These are phyloP conservation scores for Mycena floridula DNA, from an alignment of 768 basidiomycete species.

Conservation along the genomic window DNA sequence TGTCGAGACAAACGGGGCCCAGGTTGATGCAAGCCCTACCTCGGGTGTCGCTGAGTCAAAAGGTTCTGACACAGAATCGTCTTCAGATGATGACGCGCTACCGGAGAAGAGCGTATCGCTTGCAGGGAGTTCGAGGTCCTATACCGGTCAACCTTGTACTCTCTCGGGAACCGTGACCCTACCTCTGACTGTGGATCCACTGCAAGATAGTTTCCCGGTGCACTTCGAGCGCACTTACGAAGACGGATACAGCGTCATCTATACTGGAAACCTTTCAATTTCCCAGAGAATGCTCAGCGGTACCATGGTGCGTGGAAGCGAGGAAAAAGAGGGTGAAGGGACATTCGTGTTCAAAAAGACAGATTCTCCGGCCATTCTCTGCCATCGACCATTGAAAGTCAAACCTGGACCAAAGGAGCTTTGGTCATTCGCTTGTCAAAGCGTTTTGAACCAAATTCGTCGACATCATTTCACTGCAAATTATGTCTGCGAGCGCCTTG, in stretches of 20 bases:
- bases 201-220: not conserved
- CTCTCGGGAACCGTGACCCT: not conserved
- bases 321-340: not conserved
- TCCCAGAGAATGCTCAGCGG: not conserved
- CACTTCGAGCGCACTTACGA: not conserved
- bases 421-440: conserved; percentile 2
- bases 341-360: conserved; percentile 2
- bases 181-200: not conserved
- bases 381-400: conserved; percentile 3
- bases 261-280: not conserved
- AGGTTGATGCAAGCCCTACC: too few relatives aligned
- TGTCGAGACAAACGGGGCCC: too few relatives aligned
- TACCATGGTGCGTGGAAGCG: too few relatives aligned
- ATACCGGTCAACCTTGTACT: too few relatives aligned
- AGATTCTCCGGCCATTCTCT: not conserved
- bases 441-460: conserved; percentile 1
- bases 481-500: not conserved
- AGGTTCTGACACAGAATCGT: too few relatives aligned
- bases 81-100: too few relatives aligned
- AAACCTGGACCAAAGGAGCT: not conserved
- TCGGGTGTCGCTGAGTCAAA: too few relatives aligned
- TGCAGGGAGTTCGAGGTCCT: too few relatives aligned
- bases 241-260: not conserved
- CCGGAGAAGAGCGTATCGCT: too few relatives aligned
- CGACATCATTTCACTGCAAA: not conserved